phyloP scores from a whole-genome alignment of 371 early-diverging fungal species.

The Thermomucor indicae-seudaticae region DNA sequence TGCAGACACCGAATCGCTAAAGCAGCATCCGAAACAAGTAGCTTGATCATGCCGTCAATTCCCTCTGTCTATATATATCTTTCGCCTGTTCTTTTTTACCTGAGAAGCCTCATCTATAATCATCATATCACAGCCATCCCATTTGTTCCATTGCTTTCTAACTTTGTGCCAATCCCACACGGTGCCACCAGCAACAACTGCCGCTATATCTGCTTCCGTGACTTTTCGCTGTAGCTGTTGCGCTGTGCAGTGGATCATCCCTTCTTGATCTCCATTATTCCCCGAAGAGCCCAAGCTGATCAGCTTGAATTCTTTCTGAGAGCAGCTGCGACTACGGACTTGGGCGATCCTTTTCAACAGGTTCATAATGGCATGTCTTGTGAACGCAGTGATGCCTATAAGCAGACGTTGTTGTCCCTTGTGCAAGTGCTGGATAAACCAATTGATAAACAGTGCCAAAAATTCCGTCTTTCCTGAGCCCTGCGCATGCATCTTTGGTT shows the following conservation, averaged over 20 bases:
- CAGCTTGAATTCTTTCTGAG: slow-evolving; percentile 4
- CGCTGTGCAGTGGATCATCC: slow-evolving; percentile 7
- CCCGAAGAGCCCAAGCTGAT: slow-evolving; percentile 9
- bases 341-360: slow-evolving; percentile 34
- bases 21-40: slow-evolving; percentile 47
- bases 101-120: slow-evolving; percentile 61
- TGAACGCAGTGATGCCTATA: slow-evolving; percentile 55
- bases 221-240: slow-evolving; percentile 1
- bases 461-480: slow-evolving; percentile 62
- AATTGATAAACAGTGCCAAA: slow-evolving; percentile 42
- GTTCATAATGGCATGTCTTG: slow-evolving; percentile 49
- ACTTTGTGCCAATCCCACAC: slow-evolving; percentile 54
- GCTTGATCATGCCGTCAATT: slow-evolving; percentile 5
- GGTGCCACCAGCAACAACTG: slow-evolving; percentile 49
- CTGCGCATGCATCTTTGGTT: slow-evolving; percentile 15
- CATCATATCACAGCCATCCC: slow-evolving; percentile 41
- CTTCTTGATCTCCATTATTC: not conserved
- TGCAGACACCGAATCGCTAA: slow-evolving; percentile 45
- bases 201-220: not conserved
- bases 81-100: slow-evolving; percentile 10
- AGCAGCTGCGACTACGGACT: slow-evolving; percentile 12
- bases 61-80: not conserved
- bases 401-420: slow-evolving; percentile 19
- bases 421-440: slow-evolving; percentile 33
- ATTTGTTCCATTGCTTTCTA: slow-evolving; percentile 20